Evolutionary conservation across 2,329 filamentous ascomycete genomes (phyloP).

Genomic region (Saccharata proteae): DNA sequence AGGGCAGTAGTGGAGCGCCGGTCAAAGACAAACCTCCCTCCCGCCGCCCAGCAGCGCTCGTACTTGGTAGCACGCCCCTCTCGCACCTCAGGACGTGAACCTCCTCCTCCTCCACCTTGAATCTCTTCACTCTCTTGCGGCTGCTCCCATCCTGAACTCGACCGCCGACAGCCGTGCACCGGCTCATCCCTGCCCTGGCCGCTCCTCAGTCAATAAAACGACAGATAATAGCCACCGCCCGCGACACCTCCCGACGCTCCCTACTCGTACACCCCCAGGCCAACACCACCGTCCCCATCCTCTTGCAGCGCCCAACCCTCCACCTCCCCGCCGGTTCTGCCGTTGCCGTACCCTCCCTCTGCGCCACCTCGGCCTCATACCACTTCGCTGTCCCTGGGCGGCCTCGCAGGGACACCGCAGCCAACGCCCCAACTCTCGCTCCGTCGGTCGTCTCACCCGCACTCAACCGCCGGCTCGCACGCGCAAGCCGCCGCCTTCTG

Average conservation of each 20-base stretch:
- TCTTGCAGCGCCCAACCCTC: background rate
- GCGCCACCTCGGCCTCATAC: too few species aligned
- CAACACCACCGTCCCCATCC: background rate
- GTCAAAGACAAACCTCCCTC: too few species aligned
- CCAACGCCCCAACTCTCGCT: slow-evolving; percentile 5
- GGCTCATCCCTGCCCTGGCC: slow-evolving; percentile 4
- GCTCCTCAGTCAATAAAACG: slow-evolving; percentile 5
- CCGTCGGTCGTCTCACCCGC: slow-evolving; percentile 6
- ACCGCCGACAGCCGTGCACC: slow-evolving; percentile 3
- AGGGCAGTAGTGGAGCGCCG: background rate
- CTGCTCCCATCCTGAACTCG: slow-evolving; percentile 1
- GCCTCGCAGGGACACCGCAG: slow-evolving; percentile 6
- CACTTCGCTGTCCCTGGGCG: slow-evolving; percentile 1
- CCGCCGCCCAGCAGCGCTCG: slow-evolving; percentile 13
- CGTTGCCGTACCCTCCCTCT: slow-evolving; percentile 3
- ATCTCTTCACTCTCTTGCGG: slow-evolving; percentile 1
- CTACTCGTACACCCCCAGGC: background rate
- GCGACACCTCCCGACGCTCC: background rate
- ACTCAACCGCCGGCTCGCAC: slow-evolving; percentile 2
- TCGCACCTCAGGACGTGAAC: background rate
- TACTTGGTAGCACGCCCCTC: background rate
- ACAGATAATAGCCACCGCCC: slow-evolving; percentile 7
- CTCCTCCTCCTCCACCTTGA: background rate
- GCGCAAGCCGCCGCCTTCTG: slow-evolving; percentile 5
- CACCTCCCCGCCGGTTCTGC: slow-evolving; percentile 1